Conservation (phyloP, 75 land plant species). For the Picea sitchensis region DNA sequence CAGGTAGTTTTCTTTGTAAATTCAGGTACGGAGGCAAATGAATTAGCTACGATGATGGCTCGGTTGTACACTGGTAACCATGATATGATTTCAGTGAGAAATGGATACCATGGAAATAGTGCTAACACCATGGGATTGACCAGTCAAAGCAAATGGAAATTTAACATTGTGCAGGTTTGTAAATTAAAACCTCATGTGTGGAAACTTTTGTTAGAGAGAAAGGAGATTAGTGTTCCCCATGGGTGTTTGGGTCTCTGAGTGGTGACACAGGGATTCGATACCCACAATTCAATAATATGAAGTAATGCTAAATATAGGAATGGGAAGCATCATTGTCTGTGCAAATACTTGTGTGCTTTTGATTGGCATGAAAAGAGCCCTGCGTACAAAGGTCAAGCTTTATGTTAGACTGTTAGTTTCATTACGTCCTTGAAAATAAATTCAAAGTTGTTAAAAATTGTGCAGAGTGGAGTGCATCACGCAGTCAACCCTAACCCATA, state of each 20-base stretch:
- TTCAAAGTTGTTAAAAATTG: not conserved
- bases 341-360: not conserved
- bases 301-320: not conserved
- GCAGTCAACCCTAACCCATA: constrained; percentile 92
- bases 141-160: constrained; percentile 83
- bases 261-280: not conserved
- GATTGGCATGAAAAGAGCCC: not conserved
- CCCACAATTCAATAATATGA: not conserved
- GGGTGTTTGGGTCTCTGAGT: not conserved
- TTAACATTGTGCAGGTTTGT: constrained; percentile 74
- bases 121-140: constrained; percentile 92
- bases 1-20: constrained; percentile 95
- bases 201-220: not conserved
- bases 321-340: not conserved
- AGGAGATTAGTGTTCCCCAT: not conserved
- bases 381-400: not conserved
- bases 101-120: constrained; percentile 93
- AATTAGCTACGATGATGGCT: constrained; percentile 91
- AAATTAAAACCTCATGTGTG: not conserved
- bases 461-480: constrained; percentile 91
- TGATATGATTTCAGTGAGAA: constrained; percentile 83
- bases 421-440: not conserved
- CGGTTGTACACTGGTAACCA: constrained; percentile 81
- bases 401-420: not conserved
- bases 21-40: constrained; percentile 97